Evolutionary conservation across 1,284 basidiomycete genomes (phyloP).

Genomic region (Farysia itapuensis): DNA sequence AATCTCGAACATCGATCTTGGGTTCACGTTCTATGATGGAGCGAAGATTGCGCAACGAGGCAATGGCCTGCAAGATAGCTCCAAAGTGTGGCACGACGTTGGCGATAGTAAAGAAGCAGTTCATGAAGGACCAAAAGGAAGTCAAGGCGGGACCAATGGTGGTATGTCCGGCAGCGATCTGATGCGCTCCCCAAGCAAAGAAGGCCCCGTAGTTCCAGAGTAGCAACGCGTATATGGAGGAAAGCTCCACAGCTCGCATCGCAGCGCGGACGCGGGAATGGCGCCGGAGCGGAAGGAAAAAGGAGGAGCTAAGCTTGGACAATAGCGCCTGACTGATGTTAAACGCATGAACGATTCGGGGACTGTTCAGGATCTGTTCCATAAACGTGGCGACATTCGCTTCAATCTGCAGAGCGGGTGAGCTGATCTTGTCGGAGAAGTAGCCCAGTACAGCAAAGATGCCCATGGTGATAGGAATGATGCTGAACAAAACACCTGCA

Average conservation of each 20-base stretch:
- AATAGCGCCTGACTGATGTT: slow-evolving; percentile 57
- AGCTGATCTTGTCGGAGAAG: slow-evolving; percentile 53
- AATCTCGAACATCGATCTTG: slow-evolving; percentile 50
- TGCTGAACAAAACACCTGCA: slow-evolving; percentile 61
- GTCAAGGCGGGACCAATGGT: slow-evolving; percentile 41
- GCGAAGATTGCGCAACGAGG: slow-evolving; percentile 44
- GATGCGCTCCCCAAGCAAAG: slow-evolving; percentile 51
- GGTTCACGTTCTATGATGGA: slow-evolving; percentile 51
- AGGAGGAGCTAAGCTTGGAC: slow-evolving; percentile 55
- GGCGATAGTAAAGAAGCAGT: slow-evolving; percentile 51
- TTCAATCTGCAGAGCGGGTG: slow-evolving; percentile 58
- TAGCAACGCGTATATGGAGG: slow-evolving; percentile 47
- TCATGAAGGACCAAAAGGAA: slow-evolving; percentile 55
- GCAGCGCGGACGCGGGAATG: slow-evolving; percentile 53
- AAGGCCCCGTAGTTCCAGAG: slow-evolving; percentile 40
- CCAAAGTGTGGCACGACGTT: slow-evolving; percentile 54
- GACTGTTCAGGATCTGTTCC: slow-evolving; percentile 61
- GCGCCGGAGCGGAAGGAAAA: slow-evolving; percentile 56
- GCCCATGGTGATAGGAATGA: slow-evolving; percentile 59
- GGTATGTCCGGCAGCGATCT: slow-evolving; percentile 36
- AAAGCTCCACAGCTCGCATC: slow-evolving; percentile 46
- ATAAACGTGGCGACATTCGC: slow-evolving; percentile 59
- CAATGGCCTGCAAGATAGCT: slow-evolving; percentile 43
- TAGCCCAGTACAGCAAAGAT: slow-evolving; percentile 56
- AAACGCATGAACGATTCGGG: slow-evolving; percentile 62